Base-by-base conservation (phyloP, 768 basidiomycete species). In the Phylloporus sp. region DNA sequence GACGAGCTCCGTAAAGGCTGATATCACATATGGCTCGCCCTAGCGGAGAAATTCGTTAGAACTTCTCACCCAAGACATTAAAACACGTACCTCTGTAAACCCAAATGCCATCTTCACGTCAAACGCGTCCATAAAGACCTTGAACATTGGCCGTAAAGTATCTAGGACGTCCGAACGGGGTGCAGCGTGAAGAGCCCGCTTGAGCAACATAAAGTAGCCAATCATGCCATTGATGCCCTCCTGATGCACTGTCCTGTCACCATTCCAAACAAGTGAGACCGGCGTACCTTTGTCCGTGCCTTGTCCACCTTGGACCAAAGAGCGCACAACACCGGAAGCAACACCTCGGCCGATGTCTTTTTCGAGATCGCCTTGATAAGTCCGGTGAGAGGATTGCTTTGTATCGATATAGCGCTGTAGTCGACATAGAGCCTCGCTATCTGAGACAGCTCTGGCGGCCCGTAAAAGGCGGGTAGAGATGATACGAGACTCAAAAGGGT, bases 1-100 rank as follows among this genome's bases (percentile, higher is more conserved):
- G 11, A 94, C 89, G 9, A 97, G 73, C 67, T 95, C 91, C 11
- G 86, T 77, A 78, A 97, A 97, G 0, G 94, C 86, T 2, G 78
- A 66, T 50, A 90, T 81, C 10, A 81, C 72, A 38, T 68, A 65
- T 7, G 65, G 58, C 66, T 84, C 79, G n/a, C 77, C 73, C 85
- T 88, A 50, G 2, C 22, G 49, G 12, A n/a, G 15, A 44, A 34
- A 22, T 28, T 22, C 38, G 42, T 16, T 8, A 20, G 3, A n/a
- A n/a, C n/a, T n/a, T n/a, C n/a, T n/a, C n/a, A n/a, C n/a, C n/a
- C n/a, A n/a, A n/a, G n/a, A n/a, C n/a, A 12, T 32, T 4, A 5
- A 2, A 18, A 47, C 27, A 36, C 6, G 45, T 36, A 75, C 76
- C 55, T 71, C 56, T 39, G 44, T 55, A 46, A 56, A 59, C 13